Conservation (phyloP, 2,329 filamentous ascomycete species). For the Phoma sp. region DNA sequence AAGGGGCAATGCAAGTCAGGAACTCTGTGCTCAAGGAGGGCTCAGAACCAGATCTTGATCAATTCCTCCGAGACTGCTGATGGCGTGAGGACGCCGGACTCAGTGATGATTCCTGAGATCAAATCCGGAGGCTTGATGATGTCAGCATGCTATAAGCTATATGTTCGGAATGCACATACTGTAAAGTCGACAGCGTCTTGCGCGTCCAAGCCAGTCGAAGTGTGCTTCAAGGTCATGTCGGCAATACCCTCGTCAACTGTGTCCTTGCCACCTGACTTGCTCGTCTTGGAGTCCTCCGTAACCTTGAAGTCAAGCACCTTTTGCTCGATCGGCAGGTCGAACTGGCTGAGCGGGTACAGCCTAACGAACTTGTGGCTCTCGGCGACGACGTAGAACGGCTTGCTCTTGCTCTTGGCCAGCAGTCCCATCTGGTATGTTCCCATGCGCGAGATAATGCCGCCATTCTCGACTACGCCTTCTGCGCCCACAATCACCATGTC, state of each 20-base stretch:
- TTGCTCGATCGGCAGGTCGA: slow-evolving; percentile 81
- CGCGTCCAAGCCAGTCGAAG: slow-evolving; percentile 30
- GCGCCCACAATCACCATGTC: slow-evolving; percentile 70
- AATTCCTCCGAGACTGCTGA: slow-evolving; percentile 73
- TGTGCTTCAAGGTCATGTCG: slow-evolving; percentile 36
- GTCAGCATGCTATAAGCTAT: slow-evolving; percentile 5
- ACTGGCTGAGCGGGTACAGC: slow-evolving; percentile 81
- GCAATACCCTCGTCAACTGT: slow-evolving; percentile 51
- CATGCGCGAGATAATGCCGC: slow-evolving; percentile 87
- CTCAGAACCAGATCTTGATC: slow-evolving; percentile 65
- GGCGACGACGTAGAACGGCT: slow-evolving; percentile 87
- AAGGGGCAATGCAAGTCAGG: slow-evolving; percentile 12
- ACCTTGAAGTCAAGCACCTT: slow-evolving; percentile 75
- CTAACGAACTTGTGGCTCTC: slow-evolving; percentile 98
- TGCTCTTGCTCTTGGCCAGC: slow-evolving; percentile 73
- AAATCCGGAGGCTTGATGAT: slow-evolving; percentile 65
- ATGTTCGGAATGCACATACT: slow-evolving; percentile 49
- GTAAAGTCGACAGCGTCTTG: slow-evolving; percentile 72
- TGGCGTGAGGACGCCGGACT: slow-evolving; percentile 73
- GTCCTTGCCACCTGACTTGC: slow-evolving; percentile 42
- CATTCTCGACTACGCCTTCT: slow-evolving; percentile 92
- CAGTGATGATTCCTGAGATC: slow-evolving; percentile 76
- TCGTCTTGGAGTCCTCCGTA: slow-evolving; percentile 45
- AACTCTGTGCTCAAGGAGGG: slow-evolving; percentile 20
- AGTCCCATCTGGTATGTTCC: slow-evolving; percentile 86